Evolutionary conservation across 306 rosid species (phyloP), one percentile per base, ranked within the genome.

Genomic region (Pyrus pyrifolia): DNA sequence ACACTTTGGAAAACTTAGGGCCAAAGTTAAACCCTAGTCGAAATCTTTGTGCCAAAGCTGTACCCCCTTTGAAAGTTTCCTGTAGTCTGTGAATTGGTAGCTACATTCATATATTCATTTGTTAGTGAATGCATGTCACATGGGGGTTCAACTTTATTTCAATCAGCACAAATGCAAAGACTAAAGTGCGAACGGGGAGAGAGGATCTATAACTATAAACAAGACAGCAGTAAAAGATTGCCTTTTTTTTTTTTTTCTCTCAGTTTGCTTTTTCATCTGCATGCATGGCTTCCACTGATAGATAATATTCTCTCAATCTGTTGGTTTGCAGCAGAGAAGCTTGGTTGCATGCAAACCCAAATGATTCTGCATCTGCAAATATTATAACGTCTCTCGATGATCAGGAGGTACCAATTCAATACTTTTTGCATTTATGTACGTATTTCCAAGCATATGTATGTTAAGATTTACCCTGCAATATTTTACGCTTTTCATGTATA

Each of bases 261-360:
- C 73, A 81, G 71, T 78, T 83, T 67, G 60, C 78, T 76, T 78
- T 85, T 79, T 76, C 79, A 42, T 79, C 69, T 84, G 80, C 68
- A 72, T 72, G 76, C 84, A 83, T 86, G 84, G 85, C 84, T 84
- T 86, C 84, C 72, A 78, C 72, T 88, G 84, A 88, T 83, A 71
- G 81, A 77, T 81, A 85, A 71, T 84, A 76, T 83, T 83, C 88
- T 71, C 66, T 65, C 80, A 10, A 66, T 68, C 69, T 90, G 85
- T 79, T 84, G 85, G 80, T 75, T 80, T 86, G 77, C 85, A 81
- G 89, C 90, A 94, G 96, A 84, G 98, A 91, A 90, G 91, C 90
- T 85, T 91, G 93, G 91, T 87, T 94, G 89, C 89, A 91, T 84
- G 88, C 94, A 51, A 88, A 82, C 76, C 82, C 90, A 87, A 90